Percentiles rank a stretch among this genome's conserved stretches.
Conservation (phyloP, 2,329 filamentous ascomycete genomes). For the Fusarium poae region DNA sequence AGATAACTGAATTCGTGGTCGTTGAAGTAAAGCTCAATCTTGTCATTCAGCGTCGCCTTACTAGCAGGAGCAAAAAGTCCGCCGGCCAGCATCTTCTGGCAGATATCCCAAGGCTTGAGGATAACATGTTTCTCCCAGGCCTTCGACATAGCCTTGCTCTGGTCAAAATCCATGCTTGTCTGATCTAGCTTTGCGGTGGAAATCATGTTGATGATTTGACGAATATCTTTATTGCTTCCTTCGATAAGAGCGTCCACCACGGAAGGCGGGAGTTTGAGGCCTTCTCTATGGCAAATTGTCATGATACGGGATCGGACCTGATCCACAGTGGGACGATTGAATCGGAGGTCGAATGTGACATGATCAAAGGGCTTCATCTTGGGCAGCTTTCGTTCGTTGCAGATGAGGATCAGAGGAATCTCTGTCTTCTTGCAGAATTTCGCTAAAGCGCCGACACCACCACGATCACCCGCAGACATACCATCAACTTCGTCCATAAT, state of each 20-base stretch:
- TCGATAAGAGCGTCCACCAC: conserved; percentile 96
- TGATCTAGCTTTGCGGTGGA: conserved; percentile 93
- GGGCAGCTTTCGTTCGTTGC: conserved; percentile 90
- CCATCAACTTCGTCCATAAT: conserved; percentile 99
- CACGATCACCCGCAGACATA: conserved; percentile 97
- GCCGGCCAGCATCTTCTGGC: conserved; percentile 88
- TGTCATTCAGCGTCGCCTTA: conserved; percentile 92
- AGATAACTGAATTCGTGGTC: conserved; percentile 97
- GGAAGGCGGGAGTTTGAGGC: conserved; percentile 82
- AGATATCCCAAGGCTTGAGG: conserved; percentile 98
- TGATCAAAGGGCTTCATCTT: conserved; percentile 99
- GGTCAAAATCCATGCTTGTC: conserved; percentile 81
- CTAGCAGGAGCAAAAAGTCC: conserved; percentile 87
- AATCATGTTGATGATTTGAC: conserved; percentile 99
- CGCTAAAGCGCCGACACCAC: conserved; percentile 93
- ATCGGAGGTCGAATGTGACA: conserved; percentile 85
- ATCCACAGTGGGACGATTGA: conserved; percentile 89
- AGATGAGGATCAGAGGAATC: conserved; percentile 95
- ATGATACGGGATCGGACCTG: conserved; percentile 92
- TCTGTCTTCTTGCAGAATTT: conserved; percentile 96
- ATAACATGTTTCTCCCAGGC: conserved; percentile 98
- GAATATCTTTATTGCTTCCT: conserved; percentile 94
- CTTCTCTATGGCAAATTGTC: conserved; percentile 94
- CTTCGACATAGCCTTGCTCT: conserved; percentile 94
- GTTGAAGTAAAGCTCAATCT: conserved; percentile 99